Base-by-base conservation (phyloP, 352 stramenopile genomes). In the Phytophthora crassamura region DNA sequence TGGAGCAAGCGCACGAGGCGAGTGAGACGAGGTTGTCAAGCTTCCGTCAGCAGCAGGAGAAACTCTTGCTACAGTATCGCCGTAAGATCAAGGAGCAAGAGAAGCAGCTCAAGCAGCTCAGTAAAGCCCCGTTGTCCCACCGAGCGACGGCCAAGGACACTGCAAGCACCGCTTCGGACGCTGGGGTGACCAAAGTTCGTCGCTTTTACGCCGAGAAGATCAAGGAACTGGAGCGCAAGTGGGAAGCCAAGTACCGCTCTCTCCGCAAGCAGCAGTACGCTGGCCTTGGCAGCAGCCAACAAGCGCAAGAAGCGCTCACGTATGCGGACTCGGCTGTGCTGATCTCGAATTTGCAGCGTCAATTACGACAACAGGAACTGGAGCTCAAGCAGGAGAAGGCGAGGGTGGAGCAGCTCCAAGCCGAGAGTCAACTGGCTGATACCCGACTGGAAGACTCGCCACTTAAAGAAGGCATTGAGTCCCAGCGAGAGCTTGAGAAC, bases 21-120 rank as follows among this genome's bases (percentile, higher is more conserved):
- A 81, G 82, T 46, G 82, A 91, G 48, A 80, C 64, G 18, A 91
- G 82, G 52, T 58, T 94, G 14, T 71, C 73, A 15, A 81, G 76
- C 18, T 94, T 93, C 66, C 82, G 86, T 0, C 88, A 94, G 42
- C 88, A 93, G 50, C 86, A 94, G 52, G 84, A 96, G 36, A 88
- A 83, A 25, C 53, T 96, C 4, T 57, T 95, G 9, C 52, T 85
- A 40, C 82, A 94, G 18, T 91, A 89, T 42, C 76, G 88, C 43
- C 82, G 81, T 7, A 88, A 79, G 35, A 78, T 90, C 10, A 70
- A 71, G 12, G 78, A 88, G 7, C 74, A 80, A 38, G 83, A 86
- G 10, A 74, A 81, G 36, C 59, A 67, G 7, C 51, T 78, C 4
- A 76, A 59, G 28, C 64, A 78, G 55, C 28, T 72, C 15, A 50